These are phyloP conservation scores for Coccomyxa sp. DNA, from an alignment of 139 green algal species.

Conservation along the genomic window DNA sequence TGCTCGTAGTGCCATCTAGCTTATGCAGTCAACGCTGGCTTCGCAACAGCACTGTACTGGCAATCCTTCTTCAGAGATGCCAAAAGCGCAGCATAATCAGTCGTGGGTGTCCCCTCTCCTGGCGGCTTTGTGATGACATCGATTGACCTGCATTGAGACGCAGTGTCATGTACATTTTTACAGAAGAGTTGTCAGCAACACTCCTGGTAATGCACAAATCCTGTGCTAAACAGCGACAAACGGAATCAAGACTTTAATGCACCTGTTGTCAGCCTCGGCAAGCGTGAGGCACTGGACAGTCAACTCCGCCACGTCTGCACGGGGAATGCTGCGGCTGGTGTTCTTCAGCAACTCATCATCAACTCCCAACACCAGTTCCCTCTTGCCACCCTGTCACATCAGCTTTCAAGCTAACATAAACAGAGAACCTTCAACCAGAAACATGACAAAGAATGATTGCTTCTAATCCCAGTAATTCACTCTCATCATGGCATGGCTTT, in stretches of 20 bases:
- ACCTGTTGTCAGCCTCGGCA: constrained; percentile 1
- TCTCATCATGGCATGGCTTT: neutral
- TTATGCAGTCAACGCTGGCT: too few species aligned
- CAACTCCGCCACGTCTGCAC: constrained; percentile 76
- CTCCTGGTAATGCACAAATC: neutral
- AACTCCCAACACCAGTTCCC: constrained; percentile 67
- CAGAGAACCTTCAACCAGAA: too few species aligned
- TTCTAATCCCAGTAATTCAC: too few species aligned
- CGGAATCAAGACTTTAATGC: neutral
- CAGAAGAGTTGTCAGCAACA: neutral
- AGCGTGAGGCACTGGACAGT: constrained; percentile 28
- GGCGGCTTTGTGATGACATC: constrained; percentile 39
- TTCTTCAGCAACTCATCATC: constrained; percentile 68
- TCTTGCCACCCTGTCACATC: constrained; percentile 42
- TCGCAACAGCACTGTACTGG: neutral
- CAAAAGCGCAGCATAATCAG: constrained; percentile 41
- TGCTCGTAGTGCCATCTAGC: too few species aligned
- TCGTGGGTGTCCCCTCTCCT: constrained; percentile 34
- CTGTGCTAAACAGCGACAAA: neutral
- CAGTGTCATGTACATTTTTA: neutral
- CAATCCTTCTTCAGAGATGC: neutral
- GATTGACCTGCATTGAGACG: constrained; percentile 7
- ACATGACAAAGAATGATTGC: too few species aligned
- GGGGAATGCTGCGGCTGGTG: constrained; percentile 50
- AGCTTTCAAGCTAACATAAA: too few species aligned